Evolutionary conservation across 202 grass and related monocot species (phyloP), one percentile per base, ranked within the genome.

Genomic region (Panicum hallii): DNA sequence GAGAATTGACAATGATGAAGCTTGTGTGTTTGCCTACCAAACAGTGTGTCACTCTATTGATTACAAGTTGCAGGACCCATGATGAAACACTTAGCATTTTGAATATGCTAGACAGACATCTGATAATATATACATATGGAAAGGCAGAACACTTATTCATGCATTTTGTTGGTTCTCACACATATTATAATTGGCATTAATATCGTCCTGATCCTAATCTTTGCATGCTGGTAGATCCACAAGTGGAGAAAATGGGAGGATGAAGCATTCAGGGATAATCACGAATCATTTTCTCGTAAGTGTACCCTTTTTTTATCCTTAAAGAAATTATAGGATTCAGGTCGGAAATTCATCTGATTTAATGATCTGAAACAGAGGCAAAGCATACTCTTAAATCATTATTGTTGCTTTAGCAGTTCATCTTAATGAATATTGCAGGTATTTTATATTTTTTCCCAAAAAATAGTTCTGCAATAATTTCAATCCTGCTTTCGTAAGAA

Each of bases 221-320:
- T 84, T 88, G 45, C 52, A 52, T 88, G 65, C 52, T 71, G 43
- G 13, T 61, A 98, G 95, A 88, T 94, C 67, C 93, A 99, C 91
- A 92, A 90, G 74, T 99, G 93, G 96, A 94, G 96, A 81, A 92
- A 89, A 87, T 99, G 96, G 96, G 96, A 99, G 82, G 93, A 99
- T 78, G 96, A 99, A 92, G 96, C 96, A 76, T 91, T 86, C 57
- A 82, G 88, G 85, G 93, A 95, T 88, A 94, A 92, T 16, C 85
- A 96, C 2, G 88, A 99, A 70, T 81, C 88, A 45, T 94, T 93
- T 85, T 86, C 91, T 64, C 91, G 96, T 96, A 91, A 81, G 87
- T 82, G n/a, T 48, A 87, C 42, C 38, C 63, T 11, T 82, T 7
- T 32, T 77, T 74, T 45, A 63, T 11, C 5, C n/a, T 67, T 79